Conservation (phyloP, 2,329 filamentous ascomycete species). For the Aspergillus awamori region DNA sequence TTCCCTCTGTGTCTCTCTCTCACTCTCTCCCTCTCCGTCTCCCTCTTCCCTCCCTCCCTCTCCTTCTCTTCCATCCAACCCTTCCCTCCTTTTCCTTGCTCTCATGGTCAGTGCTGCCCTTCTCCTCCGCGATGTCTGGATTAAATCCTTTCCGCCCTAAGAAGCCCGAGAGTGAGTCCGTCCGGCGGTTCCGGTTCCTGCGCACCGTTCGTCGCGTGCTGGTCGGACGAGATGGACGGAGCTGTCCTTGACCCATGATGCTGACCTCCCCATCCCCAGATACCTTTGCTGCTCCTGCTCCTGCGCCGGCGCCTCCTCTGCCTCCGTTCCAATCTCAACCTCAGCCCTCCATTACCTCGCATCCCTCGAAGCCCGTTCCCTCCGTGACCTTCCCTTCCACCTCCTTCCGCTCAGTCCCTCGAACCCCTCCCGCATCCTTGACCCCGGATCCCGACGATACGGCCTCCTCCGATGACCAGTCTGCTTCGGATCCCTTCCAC, state of each 20-base stretch:
- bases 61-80: slow-evolving; percentile 11
- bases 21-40: slow-evolving; percentile 9
- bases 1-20: background rate
- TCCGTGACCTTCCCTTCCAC: slow-evolving; percentile 22
- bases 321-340: background rate
- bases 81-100: slow-evolving; percentile 20
- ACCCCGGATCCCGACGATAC: slow-evolving; percentile 31
- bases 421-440: slow-evolving; percentile 26
- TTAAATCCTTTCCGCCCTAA: slow-evolving; percentile 56
- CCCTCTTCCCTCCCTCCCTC: slow-evolving; percentile 20
- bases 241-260: background rate
- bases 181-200: slow-evolving; percentile 21
- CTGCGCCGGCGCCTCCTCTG: too few relatives aligned
- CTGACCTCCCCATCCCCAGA: background rate
- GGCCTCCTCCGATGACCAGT: slow-evolving; percentile 37
- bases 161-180: slow-evolving; percentile 39
- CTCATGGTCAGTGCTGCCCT: slow-evolving; percentile 35
- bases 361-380: slow-evolving; percentile 10
- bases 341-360: background rate
- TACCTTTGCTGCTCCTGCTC: background rate
- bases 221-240: slow-evolving; percentile 10
- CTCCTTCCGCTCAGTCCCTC: slow-evolving; percentile 21
- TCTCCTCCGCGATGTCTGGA: slow-evolving; percentile 47
- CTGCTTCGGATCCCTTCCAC: slow-evolving; percentile 43
- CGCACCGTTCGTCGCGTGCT: slow-evolving; percentile 7